Conservation (phyloP, 495 filamentous ascomycete species). For the Penicilliopsis zonata region DNA sequence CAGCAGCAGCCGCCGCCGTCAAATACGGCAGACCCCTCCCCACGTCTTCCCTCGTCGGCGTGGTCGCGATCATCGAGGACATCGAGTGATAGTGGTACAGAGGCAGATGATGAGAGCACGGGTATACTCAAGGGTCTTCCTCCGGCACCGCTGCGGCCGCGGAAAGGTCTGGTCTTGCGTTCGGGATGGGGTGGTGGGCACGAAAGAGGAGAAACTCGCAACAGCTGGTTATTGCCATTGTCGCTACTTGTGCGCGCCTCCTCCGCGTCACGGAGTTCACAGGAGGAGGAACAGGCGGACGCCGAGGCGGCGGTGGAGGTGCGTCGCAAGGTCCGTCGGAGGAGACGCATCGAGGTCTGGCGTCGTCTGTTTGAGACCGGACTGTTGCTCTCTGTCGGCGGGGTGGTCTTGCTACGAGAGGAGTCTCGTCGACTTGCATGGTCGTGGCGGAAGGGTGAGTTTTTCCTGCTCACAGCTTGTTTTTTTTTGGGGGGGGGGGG, state of each 20-base stretch:
- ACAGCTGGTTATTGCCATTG: conserved; percentile 28
- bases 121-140: conserved; percentile 67
- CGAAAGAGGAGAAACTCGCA: too few relatives aligned
- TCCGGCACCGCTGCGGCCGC: conserved; percentile 53
- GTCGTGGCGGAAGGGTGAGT: conserved; percentile 32
- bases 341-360: conserved; percentile 30
- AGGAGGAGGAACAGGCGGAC: conserved; percentile 25
- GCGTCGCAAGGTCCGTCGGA: conserved; percentile 17
- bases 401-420: conserved; percentile 20
- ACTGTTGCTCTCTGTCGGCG: conserved; percentile 34
- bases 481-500: conserved; percentile 1
- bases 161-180: conserved; percentile 68
- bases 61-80: conserved; percentile 33
- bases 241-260: conserved; percentile 22
- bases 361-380: conserved; percentile 31
- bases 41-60: conserved; percentile 10
- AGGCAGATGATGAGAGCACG: conserved; percentile 76
- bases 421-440: conserved; percentile 23
- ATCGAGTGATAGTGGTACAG: conserved; percentile 77
- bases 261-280: conserved; percentile 16
- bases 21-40: conserved; percentile 12
- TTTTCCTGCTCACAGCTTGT: not conserved
- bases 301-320: conserved; percentile 14
- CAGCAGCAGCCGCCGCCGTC: conserved; percentile 10
- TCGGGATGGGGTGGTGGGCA: too few relatives aligned